Evolutionary conservation across 495 filamentous ascomycete species (phyloP).

Genomic region (Aspergillus ellipticus): DNA sequence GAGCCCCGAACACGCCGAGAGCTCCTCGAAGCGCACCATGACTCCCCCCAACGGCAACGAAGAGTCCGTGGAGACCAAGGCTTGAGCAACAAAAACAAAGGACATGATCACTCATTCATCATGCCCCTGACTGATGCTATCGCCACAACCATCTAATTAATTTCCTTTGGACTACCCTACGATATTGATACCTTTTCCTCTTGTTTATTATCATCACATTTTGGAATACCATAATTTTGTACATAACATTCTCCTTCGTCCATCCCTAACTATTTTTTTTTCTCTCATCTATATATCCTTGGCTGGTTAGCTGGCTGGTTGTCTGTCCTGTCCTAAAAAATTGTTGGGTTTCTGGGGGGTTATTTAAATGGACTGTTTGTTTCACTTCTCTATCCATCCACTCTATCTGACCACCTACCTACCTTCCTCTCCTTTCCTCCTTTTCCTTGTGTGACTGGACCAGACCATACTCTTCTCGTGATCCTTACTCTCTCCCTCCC

Average conservation of each 20-base stretch:
- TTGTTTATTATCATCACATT: slow-evolving; percentile 2
- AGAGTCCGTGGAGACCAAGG: slow-evolving; percentile 28
- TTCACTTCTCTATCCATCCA: too few species aligned
- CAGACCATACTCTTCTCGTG: too few species aligned
- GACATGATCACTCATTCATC: neutral
- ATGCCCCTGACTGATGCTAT: neutral
- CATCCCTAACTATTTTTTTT: neutral
- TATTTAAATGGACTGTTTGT: too few species aligned
- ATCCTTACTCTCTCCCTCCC: too few species aligned
- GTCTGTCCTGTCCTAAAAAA: too few species aligned
- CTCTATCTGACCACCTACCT: too few species aligned
- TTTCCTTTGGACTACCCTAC: too few species aligned
- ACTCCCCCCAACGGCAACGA: slow-evolving; percentile 23
- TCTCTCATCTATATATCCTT: neutral
- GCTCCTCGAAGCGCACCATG: slow-evolving; percentile 32
- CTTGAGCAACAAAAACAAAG: slow-evolving; percentile 12
- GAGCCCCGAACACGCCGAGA: slow-evolving; percentile 30
- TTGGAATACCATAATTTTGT: slow-evolving; percentile 2
- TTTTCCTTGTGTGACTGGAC: too few species aligned
- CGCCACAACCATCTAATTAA: neutral
- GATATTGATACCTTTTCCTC: neutral
- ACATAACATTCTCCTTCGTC: neutral
- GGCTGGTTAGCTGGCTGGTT: too few species aligned
- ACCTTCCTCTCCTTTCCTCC: too few species aligned
- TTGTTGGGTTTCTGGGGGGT: too few species aligned